These are phyloP conservation scores for Hymenoscyphus fraxineus DNA, from an alignment of 2,329 filamentous ascomycete species.

Conservation along the genomic window DNA sequence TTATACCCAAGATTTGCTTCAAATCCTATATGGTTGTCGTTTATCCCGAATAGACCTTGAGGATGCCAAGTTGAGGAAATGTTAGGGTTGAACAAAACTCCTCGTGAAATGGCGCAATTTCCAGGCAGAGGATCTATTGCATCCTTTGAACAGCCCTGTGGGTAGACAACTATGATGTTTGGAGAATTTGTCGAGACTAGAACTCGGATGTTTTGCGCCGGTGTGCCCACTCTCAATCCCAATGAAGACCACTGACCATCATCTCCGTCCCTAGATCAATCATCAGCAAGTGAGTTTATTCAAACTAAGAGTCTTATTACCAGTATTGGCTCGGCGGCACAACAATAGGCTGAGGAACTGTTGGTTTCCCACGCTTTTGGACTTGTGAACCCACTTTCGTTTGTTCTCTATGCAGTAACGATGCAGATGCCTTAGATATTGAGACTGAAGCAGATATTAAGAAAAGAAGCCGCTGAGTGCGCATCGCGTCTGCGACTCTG, in stretches of 20 bases:
- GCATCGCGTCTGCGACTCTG: slow-evolving; percentile 11
- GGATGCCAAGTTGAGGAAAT: slow-evolving; percentile 52
- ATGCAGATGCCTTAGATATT: neutral
- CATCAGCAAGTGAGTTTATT: neutral
- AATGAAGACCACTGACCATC: slow-evolving; percentile 72
- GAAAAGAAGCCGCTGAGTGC: neutral
- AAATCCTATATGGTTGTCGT: slow-evolving; percentile 19
- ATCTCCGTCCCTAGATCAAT: slow-evolving; percentile 49
- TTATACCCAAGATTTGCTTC: slow-evolving; percentile 35
- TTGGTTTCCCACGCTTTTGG: neutral
- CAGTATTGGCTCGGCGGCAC: slow-evolving; percentile 25
- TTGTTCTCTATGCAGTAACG: neutral
- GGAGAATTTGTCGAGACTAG: slow-evolving; percentile 40
- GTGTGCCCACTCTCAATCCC: slow-evolving; percentile 52
- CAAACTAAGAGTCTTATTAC: slow-evolving; percentile 3
- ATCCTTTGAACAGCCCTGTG: slow-evolving; percentile 33
- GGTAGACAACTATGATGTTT: slow-evolving; percentile 34
- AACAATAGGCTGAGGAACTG: slow-evolving; percentile 14
- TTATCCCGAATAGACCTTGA: slow-evolving; percentile 35
- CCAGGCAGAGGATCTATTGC: slow-evolving; percentile 33
- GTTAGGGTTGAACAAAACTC: slow-evolving; percentile 52
- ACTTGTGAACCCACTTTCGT: neutral
- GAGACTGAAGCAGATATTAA: neutral
- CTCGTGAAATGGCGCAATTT: slow-evolving; percentile 46
- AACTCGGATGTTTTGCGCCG: slow-evolving; percentile 44